Percentiles rank a stretch among this genome's conserved stretches.
These are phyloP conservation scores for Biscogniauxia marginata DNA, from an alignment of 2,329 filamentous ascomycete species.

Conservation along the genomic window DNA sequence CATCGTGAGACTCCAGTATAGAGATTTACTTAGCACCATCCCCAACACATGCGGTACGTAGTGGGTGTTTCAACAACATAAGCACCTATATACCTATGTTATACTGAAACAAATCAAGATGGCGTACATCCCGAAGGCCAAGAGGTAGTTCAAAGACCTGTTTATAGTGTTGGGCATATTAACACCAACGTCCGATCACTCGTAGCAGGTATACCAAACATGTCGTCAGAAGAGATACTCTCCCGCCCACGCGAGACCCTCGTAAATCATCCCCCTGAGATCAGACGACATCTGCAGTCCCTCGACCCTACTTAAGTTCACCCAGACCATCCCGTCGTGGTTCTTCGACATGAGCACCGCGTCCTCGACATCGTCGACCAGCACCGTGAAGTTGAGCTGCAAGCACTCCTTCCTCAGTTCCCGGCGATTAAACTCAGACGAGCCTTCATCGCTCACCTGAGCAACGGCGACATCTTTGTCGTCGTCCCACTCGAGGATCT, in stretches of 20 bases:
- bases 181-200: no score
- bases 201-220: no score
- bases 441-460: slow-evolving; percentile 20
- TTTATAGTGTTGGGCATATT: no score
- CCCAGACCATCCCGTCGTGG: slow-evolving; percentile 32
- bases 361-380: slow-evolving; percentile 28
- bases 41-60: neutral
- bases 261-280: slow-evolving; percentile 20
- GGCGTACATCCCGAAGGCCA: neutral
- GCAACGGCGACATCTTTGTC: neutral
- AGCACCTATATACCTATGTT: neutral
- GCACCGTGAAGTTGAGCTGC: slow-evolving; percentile 30
- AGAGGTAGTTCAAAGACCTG: no score
- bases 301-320: slow-evolving; percentile 19
- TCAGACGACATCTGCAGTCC: slow-evolving; percentile 17
- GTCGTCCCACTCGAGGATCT: slow-evolving; percentile 22
- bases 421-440: slow-evolving; percentile 11
- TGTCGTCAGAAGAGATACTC: slow-evolving; percentile 23
- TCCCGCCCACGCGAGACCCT: slow-evolving; percentile 27
- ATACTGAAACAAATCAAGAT: neutral
- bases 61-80: no score
- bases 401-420: slow-evolving; percentile 12
- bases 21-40: no score
- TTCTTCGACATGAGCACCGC: slow-evolving; percentile 28
- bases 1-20: neutral